Percentiles rank a stretch among this genome's conserved stretches.
Conservation (phyloP, 306 rosid genomes). For the Begonia fuchsioides region DNA sequence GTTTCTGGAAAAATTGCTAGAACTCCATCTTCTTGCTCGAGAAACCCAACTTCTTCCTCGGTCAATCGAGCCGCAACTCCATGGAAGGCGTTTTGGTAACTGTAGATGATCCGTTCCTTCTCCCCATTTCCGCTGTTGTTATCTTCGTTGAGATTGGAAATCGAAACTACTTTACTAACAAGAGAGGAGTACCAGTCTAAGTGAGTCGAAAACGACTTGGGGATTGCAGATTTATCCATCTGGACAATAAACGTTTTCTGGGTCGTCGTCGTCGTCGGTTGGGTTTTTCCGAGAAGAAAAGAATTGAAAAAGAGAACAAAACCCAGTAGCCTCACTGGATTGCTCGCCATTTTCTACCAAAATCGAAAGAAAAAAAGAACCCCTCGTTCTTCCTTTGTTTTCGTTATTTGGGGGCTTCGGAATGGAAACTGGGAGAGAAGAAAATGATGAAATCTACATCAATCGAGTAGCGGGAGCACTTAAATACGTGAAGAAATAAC, state of each 20-base stretch:
- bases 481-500: constrained; percentile 13
- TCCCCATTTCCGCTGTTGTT: constrained; percentile 7
- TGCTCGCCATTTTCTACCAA: constrained; percentile 20
- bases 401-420: not conserved
- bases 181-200: constrained; percentile 59
- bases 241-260: constrained; percentile 52
- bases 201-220: constrained; percentile 39
- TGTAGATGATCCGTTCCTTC: constrained; percentile 56
- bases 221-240: constrained; percentile 70
- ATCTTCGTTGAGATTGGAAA: constrained; percentile 5
- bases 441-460: constrained; percentile 2
- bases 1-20: constrained; percentile 65
- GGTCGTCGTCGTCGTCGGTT: not conserved
- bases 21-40: constrained; percentile 44
- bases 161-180: constrained; percentile 24
- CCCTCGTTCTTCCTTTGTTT: not conserved
- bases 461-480: constrained; percentile 1
- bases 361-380: not conserved
- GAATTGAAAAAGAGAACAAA: constrained; percentile 15
- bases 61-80: constrained; percentile 65
- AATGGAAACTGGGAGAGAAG: constrained; percentile 2
- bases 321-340: constrained; percentile 19
- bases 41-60: constrained; percentile 32
- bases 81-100: constrained; percentile 53
- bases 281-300: constrained; percentile 18